Percentiles rank a stretch among this genome's conserved stretches.
phyloP scores from a whole-genome alignment of 2,329 filamentous ascomycete species.

The Colletotrichum echinochloae region DNA sequence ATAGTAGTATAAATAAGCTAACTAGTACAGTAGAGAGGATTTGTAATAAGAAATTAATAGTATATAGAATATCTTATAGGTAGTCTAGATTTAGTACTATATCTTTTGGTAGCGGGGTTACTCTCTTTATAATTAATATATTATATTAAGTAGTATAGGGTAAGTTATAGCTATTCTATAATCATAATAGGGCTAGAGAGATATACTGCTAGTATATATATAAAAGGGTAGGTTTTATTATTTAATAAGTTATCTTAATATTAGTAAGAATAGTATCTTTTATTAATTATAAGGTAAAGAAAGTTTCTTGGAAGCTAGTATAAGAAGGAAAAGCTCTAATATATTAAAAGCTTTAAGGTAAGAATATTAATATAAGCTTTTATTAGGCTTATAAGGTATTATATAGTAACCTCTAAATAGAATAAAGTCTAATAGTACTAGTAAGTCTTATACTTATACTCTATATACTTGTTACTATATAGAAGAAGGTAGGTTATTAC shows the following conservation, averaged over 20 bases:
- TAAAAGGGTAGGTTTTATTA: not conserved
- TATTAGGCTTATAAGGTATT: not conserved
- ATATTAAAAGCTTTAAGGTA: too few species aligned
- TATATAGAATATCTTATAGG: slow-evolving; percentile 46
- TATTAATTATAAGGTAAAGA: not conserved
- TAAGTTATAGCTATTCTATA: not conserved
- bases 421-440: not conserved
- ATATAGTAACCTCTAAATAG: not conserved
- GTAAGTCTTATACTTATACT: not conserved
- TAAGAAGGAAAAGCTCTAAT: not conserved
- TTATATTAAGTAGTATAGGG: slow-evolving; percentile 2
- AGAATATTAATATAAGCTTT: too few species aligned
- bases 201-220: too few species aligned
- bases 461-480: not conserved
- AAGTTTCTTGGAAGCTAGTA: not conserved
- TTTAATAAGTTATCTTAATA: not conserved
- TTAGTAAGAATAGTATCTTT: not conserved
- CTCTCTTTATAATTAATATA: slow-evolving; percentile 30
- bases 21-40: slow-evolving; percentile 46
- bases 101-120: slow-evolving; percentile 45
- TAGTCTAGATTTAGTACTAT: slow-evolving; percentile 44
- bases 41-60: slow-evolving; percentile 46
- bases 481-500: too few species aligned
- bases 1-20: slow-evolving; percentile 44
- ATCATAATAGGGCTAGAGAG: not conserved